Base-by-base conservation (phyloP, 495 filamentous ascomycete species). In the Daldinia concentrica region DNA sequence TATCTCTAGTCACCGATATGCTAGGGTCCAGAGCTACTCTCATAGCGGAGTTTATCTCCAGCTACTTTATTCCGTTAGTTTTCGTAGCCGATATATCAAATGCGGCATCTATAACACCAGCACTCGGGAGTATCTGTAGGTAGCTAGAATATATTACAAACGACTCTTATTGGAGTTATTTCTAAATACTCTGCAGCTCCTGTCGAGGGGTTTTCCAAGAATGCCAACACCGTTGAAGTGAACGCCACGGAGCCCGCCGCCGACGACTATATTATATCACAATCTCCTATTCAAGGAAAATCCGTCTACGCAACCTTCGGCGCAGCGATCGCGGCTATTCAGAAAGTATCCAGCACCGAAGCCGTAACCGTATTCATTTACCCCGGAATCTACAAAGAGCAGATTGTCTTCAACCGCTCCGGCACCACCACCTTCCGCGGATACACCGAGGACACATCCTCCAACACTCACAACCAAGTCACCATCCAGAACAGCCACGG, bases 361-460 rank as follows among this genome's bases (percentile, higher is more conserved):
- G 41, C 36, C 29, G 69, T 72, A 9, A 76, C 69, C 26, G 62
- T 79, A 37, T 76, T 79, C 43, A 64, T 74, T 48, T 75, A 77
- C 32, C 76, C 77, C 1, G 77, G 77, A 2, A 36, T 61, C 1
- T 79, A 79, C 57, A 65, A 73, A 15, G 77, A 79, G 58, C 76
- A 79, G 57, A 22, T 79, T 17, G 61, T 77, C 70, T 66, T 78
- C 65, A 76, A 63, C 59, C 66, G 73, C 32, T 58, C 66, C 14
- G 77, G 76, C 54, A 68, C 62, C 15, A 78, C 74, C 17, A 78
- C 77, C 62, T 77, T 79, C 70, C 65, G 64, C 8, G 77, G 77
- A 0, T 78, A 78, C 70, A 69, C 73, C 11, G 64, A 57, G 15
- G 51, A 55, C n/a, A 68, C 77, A 6, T 56, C 39, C 29, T 69